A percentile compares a stretch with the other conserved stretches of the same genome.
Evolutionary conservation across 2,329 filamentous ascomycete species (phyloP).

Genomic region (Phyllosticta citribraziliensis): DNA sequence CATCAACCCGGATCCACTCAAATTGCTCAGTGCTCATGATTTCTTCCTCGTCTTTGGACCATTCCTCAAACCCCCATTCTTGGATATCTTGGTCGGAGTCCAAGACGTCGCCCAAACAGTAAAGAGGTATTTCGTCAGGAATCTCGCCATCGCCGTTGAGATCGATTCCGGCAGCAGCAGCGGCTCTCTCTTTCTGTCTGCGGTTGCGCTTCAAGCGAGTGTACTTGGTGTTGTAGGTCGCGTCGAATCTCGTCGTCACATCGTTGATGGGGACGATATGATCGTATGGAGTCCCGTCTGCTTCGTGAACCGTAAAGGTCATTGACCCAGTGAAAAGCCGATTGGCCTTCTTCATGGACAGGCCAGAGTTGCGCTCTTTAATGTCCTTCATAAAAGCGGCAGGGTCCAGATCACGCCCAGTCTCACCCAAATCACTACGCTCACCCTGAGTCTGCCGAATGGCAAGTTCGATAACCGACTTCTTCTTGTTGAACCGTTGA

Average conservation of each 20-base stretch:
- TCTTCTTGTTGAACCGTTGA: slow-evolving; percentile 95
- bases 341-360: slow-evolving; percentile 40
- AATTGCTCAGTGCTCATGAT: slow-evolving; percentile 95
- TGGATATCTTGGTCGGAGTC: slow-evolving; percentile 70
- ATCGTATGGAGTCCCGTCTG: slow-evolving; percentile 94
- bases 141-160: slow-evolving; percentile 45
- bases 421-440: slow-evolving; percentile 18
- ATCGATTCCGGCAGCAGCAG: slow-evolving; percentile 54
- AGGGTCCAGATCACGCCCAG: slow-evolving; percentile 47
- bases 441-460: slow-evolving; percentile 62
- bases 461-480: slow-evolving; percentile 84
- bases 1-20: slow-evolving; percentile 97
- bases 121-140: slow-evolving; percentile 74
- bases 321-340: slow-evolving; percentile 87
- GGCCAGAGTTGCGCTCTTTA: slow-evolving; percentile 47
- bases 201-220: slow-evolving; percentile 88
- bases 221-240: slow-evolving; percentile 98
- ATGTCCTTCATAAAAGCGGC: slow-evolving; percentile 74
- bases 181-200: slow-evolving; percentile 67
- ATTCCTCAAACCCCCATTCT: slow-evolving; percentile 79
- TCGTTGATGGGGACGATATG: slow-evolving; percentile 96
- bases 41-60: slow-evolving; percentile 78
- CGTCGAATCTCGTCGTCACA: slow-evolving; percentile 74
- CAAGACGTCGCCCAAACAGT: slow-evolving; percentile 85
- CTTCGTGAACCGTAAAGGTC: slow-evolving; percentile 96